Evolutionary conservation across 2,329 filamentous ascomycete species (phyloP).

Genomic region (Fusarium floridanum): DNA sequence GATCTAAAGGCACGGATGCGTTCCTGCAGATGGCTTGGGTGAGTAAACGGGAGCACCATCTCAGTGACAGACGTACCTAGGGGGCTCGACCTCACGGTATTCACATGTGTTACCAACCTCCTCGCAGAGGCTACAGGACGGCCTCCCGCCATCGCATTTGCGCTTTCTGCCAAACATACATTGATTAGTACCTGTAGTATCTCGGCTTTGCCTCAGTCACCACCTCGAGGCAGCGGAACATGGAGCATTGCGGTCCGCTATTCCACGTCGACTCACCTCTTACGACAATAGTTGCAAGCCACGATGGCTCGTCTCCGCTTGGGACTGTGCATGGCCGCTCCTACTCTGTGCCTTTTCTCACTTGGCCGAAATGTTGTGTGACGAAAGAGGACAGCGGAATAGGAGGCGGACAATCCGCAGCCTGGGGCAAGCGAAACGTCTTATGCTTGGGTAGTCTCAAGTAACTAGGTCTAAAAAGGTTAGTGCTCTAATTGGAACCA

Average conservation of each 20-base stretch:
- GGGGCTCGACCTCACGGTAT: neutral
- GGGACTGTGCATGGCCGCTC: neutral
- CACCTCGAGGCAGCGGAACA: neutral
- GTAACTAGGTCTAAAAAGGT: neutral
- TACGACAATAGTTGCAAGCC: neutral
- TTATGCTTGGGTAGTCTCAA: neutral
- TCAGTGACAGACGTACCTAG: neutral
- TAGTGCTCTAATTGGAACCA: neutral
- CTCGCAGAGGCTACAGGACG: neutral
- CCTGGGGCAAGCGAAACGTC: neutral
- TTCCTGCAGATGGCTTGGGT: neutral
- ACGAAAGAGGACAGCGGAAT: neutral
- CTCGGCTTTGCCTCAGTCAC: neutral
- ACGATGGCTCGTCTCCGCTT: neutral
- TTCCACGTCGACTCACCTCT: neutral
- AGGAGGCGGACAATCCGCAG: neutral
- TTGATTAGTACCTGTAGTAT: neutral
- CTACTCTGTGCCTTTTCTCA: neutral
- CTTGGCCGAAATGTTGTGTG: neutral
- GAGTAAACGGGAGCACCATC: neutral
- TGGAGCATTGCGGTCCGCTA: neutral
- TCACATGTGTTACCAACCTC: neutral
- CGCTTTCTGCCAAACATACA: neutral
- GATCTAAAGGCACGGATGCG: neutral
- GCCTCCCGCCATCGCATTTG: neutral